Percentiles rank a stretch among this genome's conserved stretches.
These are phyloP conservation scores for Curvularia verruculosa DNA, from an alignment of 2,329 filamentous ascomycete species.

Conservation along the genomic window DNA sequence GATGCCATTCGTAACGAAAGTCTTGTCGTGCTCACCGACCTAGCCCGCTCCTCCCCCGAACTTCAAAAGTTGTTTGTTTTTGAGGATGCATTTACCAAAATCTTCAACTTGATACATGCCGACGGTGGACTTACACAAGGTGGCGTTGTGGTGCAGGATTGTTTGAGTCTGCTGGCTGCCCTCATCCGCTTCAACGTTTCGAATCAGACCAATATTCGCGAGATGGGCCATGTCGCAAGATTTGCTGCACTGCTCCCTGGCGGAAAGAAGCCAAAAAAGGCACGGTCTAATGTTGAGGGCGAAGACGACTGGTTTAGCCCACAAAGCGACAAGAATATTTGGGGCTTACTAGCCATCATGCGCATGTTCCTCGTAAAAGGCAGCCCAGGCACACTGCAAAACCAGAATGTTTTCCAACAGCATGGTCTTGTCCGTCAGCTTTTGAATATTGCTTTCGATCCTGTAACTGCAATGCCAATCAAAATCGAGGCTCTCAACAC, in stretches of 20 bases:
- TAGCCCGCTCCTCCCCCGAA: conserved; percentile 85
- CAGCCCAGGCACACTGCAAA: conserved; percentile 78
- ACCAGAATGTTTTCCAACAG: conserved; percentile 85
- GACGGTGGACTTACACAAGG: conserved; percentile 86
- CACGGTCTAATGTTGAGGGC: conserved; percentile 60
- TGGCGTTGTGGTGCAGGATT: conserved; percentile 88
- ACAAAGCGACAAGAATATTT: conserved; percentile 87
- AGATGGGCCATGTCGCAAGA: conserved; percentile 80
- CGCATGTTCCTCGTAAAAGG: conserved; percentile 83
- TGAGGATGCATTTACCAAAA: conserved; percentile 86
- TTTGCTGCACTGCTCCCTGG: conserved; percentile 72
- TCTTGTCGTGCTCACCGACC: conserved; percentile 81
- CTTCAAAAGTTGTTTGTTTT: conserved; percentile 96
- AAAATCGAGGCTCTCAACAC: conserved; percentile 84
- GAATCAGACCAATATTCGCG: conserved; percentile 92
- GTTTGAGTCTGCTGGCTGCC: conserved; percentile 87
- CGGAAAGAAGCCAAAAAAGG: conserved; percentile 61
- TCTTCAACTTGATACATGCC: conserved; percentile 79
- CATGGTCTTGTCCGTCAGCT: conserved; percentile 80
- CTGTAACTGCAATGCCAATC: conserved; percentile 73
- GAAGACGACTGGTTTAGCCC: conserved; percentile 76
- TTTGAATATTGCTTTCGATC: conserved; percentile 81
- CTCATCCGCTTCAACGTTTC: conserved; percentile 84
- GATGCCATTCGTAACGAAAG: conserved; percentile 87
- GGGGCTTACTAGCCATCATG: conserved; percentile 84